Base-by-base conservation (phyloP, 1,284 basidiomycete genomes). In the Irpex sp. region DNA sequence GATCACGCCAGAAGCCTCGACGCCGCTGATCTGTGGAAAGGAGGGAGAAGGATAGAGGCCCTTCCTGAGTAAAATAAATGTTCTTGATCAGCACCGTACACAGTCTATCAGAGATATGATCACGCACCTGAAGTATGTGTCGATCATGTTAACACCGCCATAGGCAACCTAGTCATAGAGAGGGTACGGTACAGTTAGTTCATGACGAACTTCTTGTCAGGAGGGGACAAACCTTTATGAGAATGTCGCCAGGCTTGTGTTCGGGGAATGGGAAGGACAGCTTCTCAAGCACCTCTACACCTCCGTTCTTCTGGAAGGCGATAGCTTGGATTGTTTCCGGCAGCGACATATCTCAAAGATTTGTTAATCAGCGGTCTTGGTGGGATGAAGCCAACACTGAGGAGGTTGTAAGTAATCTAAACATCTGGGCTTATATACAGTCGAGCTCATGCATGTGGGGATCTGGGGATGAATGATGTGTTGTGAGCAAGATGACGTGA, bases 91-190 rank as follows among this genome's bases (percentile, higher is more conserved):
- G 9, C 19, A 19, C 2, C 31, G 17, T 3, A 31, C 17, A 8
- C 19, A 21, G 5, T 17, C 8, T 58, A 19, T 47, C 19, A 8
- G 33, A 13, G 5, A 11, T 21, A 15, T 46, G 36, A 33, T 3
- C 33, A 59, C 67, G 56, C 57, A 82, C 86, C 86, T 77, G 70
- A 80, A 85, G 73, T 92, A 93, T 4, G 89, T 93, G 75, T 95
- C 94, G 72, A 95, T 94, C 76, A 90, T 94, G 76, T 95, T 95
- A 66, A 94, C 83, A 13, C 93, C 93, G 1, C 81, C 76, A 66
- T 87, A 89, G 68, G 88, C 80, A 46, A 84, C 77, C 86, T 87
- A 67, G 35, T 60, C 13, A 15, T 11, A 8, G 17, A 36, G 36
- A n/a, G 11, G 15, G 50, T 11, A 4, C 17, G n/a, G 4, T 13